These are phyloP conservation scores for Elsinoe batatas DNA, from an alignment of 2,329 filamentous ascomycete species.

Conservation along the genomic window DNA sequence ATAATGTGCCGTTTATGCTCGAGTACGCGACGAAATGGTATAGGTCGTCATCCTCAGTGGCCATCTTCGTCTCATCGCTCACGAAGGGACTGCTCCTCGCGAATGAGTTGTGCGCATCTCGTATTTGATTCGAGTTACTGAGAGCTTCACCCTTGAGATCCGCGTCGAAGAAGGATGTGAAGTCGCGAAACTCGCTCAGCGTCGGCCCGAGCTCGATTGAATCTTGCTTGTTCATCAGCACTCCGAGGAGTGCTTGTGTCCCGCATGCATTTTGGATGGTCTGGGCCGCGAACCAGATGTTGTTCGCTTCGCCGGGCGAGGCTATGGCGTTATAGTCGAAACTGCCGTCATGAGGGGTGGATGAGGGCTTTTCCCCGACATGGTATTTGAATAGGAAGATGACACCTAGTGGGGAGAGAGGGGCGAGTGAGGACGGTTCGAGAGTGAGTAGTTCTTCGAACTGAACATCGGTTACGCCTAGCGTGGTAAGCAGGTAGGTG, in stretches of 20 bases:
- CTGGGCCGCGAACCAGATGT: constrained; percentile 86
- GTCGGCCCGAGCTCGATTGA: constrained; percentile 62
- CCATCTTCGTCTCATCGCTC: constrained; percentile 71
- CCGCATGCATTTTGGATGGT: constrained; percentile 98
- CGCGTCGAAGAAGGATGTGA: constrained; percentile 70
- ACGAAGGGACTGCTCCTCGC: constrained; percentile 81
- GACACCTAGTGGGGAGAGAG: constrained; percentile 56
- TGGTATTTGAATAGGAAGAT: constrained; percentile 99
- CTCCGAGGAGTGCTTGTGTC: constrained; percentile 85
- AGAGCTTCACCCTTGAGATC: constrained; percentile 59
- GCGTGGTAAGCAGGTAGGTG: constrained; percentile 84
- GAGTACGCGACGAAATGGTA: constrained; percentile 98
- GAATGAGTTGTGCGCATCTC: constrained; percentile 77
- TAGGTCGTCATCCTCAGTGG: constrained; percentile 71
- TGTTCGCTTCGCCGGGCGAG: constrained; percentile 39
- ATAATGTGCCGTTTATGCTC: constrained; percentile 65
- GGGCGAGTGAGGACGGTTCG: constrained; percentile 61
- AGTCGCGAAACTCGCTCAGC: constrained; percentile 73
- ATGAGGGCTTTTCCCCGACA: constrained; percentile 54
- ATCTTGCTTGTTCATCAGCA: constrained; percentile 68
- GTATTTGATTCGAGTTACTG: constrained; percentile 52
- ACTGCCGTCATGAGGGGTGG: constrained; percentile 65
- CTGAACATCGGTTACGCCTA: constrained; percentile 87
- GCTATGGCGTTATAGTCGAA: constrained; percentile 60
- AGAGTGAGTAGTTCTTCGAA: constrained; percentile 93